Evolutionary conservation across 2,329 filamentous ascomycete species (phyloP), one percentile per base, ranked within the genome.

Genomic region (Penicillium italicum): DNA sequence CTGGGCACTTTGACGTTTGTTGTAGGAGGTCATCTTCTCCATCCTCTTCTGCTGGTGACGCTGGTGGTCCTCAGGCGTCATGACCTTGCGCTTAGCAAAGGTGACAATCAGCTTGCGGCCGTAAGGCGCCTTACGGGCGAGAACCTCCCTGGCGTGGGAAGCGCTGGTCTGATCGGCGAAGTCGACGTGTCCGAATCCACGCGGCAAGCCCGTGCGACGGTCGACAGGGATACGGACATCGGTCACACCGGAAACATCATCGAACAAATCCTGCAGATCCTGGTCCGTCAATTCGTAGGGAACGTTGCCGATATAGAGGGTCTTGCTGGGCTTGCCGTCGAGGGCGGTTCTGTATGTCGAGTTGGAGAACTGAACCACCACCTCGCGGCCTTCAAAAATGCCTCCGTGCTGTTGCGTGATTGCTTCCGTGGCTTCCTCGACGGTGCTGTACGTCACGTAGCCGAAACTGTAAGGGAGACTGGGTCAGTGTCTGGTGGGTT

Each of bases 161-260:
- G 90, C 89, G 59, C 84, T 84, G 59, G 85, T 81, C 37, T 86
- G 70, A 64, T 89, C 84, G 41, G 82, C 68, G 72, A 96, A 96
- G 69, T 95, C 90, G 46, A 87, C 88, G 70, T 96, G 91, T 20
- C 87, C 89, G 70, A 94, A 96, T 59, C 91, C 91, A 71, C 89
- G 82, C 36, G 89, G 88, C 75, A 89, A 87, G 43, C 91, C 91
- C 7, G 89, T 91, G 61, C 85, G 81, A 65, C 89, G 84, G 74
- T 96, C 90, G 65, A 94, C 88, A 49, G 91, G 88, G 53, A 96
- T 87, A 58, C 91, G 85, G 45, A 96, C 85, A 66, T 92, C 89
- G 51, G 81, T 76, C 45, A 93, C 81, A 70, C 89, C 87, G 47
- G 81, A 77, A 57, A 95, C 79, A 24, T 84, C 81, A 55, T 81